These are phyloP conservation scores for Steccherinum ochraceum DNA, from an alignment of 768 basidiomycete species.

Conservation along the genomic window DNA sequence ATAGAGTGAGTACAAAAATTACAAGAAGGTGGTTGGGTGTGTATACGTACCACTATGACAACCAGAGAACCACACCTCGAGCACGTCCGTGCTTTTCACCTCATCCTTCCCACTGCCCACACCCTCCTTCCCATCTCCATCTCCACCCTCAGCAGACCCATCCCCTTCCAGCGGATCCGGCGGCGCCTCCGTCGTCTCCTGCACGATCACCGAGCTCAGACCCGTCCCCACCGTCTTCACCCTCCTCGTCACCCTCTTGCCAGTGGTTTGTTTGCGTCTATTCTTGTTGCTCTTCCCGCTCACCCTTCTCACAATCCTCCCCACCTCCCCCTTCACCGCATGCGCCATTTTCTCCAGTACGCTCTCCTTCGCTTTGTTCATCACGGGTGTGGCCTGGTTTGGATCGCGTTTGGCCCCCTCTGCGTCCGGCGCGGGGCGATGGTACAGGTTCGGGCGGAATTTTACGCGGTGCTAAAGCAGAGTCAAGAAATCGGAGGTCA, in stretches of 20 bases:
- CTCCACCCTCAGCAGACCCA: background rate
- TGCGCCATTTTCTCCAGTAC: background rate
- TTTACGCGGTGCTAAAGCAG: constrained; percentile 50
- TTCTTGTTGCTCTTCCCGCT: background rate
- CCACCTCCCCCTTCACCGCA: background rate
- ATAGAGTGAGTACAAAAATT: background rate
- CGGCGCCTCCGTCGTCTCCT: background rate
- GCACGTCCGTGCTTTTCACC: constrained; percentile 39
- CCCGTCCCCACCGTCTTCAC: background rate
- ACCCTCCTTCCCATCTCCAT: constrained; percentile 1
- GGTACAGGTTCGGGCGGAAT: constrained; percentile 60
- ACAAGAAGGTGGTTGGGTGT: background rate
- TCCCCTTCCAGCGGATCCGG: background rate
- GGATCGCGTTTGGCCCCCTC: constrained; percentile 12
- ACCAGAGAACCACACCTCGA: constrained; percentile 80
- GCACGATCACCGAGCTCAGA: background rate
- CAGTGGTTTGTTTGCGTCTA: background rate
- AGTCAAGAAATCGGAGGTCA: too few relatives aligned
- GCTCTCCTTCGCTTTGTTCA: background rate
- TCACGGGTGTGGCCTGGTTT: constrained; percentile 17
- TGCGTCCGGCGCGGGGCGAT: constrained; percentile 31
- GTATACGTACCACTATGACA: constrained; percentile 52
- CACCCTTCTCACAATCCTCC: background rate
- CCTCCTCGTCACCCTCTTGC: background rate
- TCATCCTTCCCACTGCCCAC: too few relatives aligned